Evolutionary conservation across 768 basidiomycete species (phyloP).

Genomic region (Suillus spraguei): DNA sequence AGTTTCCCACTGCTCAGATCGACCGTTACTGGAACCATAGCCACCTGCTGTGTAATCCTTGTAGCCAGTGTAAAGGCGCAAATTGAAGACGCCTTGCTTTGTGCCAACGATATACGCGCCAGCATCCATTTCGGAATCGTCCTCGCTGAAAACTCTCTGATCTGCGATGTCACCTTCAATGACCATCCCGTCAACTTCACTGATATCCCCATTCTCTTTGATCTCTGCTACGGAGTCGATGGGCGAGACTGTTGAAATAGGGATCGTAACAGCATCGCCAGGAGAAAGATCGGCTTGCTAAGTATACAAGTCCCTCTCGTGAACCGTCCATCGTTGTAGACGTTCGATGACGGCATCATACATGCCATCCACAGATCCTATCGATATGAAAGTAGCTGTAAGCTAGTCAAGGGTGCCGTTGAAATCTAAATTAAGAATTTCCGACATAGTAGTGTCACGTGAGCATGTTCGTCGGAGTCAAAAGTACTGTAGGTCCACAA

Average conservation of each 20-base stretch:
- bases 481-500: too few species aligned
- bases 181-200: constrained; percentile 50
- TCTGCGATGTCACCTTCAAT: constrained; percentile 71
- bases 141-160: constrained; percentile 54
- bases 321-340: constrained; percentile 69
- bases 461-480: too few species aligned
- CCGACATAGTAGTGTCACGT: too few species aligned
- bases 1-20: constrained; percentile 59
- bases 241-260: constrained; percentile 44
- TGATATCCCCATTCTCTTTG: constrained; percentile 68
- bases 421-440: too few species aligned
- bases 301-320: constrained; percentile 61
- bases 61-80: constrained; percentile 57
- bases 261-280: constrained; percentile 46
- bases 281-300: constrained; percentile 56
- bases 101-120: constrained; percentile 45
- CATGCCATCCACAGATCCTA: constrained; percentile 52
- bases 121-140: constrained; percentile 40
- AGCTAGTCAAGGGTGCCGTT: too few species aligned
- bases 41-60: constrained; percentile 57
- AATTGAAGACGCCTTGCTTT: constrained; percentile 64
- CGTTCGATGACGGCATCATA: constrained; percentile 70
- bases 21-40: constrained; percentile 37
- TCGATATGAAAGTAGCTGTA: too few species aligned
- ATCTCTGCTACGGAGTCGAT: constrained; percentile 67